phyloP scores from a whole-genome alignment of 495 filamentous ascomycete genomes.

The Clavariopsis aquatica region DNA sequence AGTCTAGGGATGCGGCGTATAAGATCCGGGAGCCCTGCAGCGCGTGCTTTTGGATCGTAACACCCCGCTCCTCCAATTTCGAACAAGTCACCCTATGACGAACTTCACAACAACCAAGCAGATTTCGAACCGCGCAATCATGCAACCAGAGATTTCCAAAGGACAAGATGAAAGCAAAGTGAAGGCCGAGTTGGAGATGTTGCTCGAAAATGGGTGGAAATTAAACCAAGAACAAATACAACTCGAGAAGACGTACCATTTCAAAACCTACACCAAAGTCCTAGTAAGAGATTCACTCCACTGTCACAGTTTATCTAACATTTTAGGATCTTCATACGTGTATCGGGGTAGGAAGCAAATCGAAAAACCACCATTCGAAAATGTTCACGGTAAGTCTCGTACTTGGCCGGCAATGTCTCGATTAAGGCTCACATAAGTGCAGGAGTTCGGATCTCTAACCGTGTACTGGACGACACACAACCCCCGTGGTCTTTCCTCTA shows the following conservation, averaged over 20 bases:
- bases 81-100: too few relatives aligned
- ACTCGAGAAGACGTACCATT: conserved; percentile 1
- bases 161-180: not conserved
- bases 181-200: not conserved
- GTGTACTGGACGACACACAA: not conserved
- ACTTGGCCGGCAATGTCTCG: not conserved
- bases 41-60: too few relatives aligned
- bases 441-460: not conserved
- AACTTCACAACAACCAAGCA: too few relatives aligned
- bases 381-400: not conserved
- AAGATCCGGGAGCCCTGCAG: too few relatives aligned
- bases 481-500: not conserved
- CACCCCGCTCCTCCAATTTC: too few relatives aligned
- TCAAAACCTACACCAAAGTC: conserved; percentile 3
- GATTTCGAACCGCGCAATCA: too few relatives aligned
- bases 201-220: not conserved
- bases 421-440: too few relatives aligned
- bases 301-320: not conserved
- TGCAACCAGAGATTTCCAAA: not conserved
- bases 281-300: not conserved
- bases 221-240: conserved; percentile 7
- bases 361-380: conserved; percentile 4
- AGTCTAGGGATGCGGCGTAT: too few relatives aligned
- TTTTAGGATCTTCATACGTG: conserved; percentile 5
- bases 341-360: not conserved